Conservation (phyloP, 1,284 basidiomycete species). For the Ceratobasidium sp. region DNA sequence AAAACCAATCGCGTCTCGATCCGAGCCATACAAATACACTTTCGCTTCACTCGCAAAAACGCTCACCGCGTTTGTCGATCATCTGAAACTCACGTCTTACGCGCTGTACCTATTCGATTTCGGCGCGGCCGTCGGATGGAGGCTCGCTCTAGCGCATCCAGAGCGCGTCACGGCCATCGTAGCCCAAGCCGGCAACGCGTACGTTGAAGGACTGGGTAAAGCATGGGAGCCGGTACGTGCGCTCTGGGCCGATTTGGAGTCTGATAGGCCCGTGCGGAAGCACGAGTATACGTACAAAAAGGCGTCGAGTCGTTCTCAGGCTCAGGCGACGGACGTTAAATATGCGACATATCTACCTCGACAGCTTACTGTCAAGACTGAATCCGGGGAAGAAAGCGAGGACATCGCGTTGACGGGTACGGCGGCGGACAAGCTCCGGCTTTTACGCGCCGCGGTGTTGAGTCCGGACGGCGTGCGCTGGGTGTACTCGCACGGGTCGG, state of each 20-base stretch:
- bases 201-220: constrained; percentile 62
- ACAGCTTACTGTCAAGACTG: constrained; percentile 24
- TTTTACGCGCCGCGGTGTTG: constrained; percentile 19
- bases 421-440: constrained; percentile 20
- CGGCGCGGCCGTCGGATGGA: constrained; percentile 62
- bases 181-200: constrained; percentile 67
- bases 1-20: constrained; percentile 50
- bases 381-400: neutral
- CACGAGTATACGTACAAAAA: constrained; percentile 43
- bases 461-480: constrained; percentile 35
- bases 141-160: constrained; percentile 64
- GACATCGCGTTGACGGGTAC: constrained; percentile 18
- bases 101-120: constrained; percentile 68
- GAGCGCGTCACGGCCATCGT: constrained; percentile 63
- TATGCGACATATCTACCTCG: constrained; percentile 46
- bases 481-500: constrained; percentile 36
- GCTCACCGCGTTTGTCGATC: constrained; percentile 62
- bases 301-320: neutral
- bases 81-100: constrained; percentile 60
- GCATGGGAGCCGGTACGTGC: constrained; percentile 59
- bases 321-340: neutral
- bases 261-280: constrained; percentile 15
- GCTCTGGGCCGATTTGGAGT: constrained; percentile 57
- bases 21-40: constrained; percentile 59
- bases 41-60: constrained; percentile 63